Conservation (phyloP, 192 early-diverging fungal genomes). For the Entrophospora sp. region DNA sequence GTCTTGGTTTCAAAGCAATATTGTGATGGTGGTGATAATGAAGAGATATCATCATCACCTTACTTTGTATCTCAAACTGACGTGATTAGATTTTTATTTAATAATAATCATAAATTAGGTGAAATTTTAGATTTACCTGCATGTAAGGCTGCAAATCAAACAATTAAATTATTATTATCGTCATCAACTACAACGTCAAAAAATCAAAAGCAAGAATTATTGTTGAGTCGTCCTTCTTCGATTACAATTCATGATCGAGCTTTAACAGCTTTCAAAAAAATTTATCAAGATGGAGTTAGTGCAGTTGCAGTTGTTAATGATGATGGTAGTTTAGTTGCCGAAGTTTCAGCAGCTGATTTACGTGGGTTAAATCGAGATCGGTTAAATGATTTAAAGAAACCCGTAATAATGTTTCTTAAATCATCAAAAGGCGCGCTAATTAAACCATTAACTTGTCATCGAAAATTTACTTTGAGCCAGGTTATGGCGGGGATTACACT, state of each 20-base stretch:
- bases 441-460: constrained; percentile 38
- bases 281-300: constrained; percentile 31
- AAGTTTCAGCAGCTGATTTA: constrained; percentile 63
- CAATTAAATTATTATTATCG: constrained; percentile 18
- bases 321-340: constrained; percentile 47
- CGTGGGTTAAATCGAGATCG: constrained; percentile 52
- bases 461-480: constrained; percentile 38
- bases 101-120: constrained; percentile 42
- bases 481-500: constrained; percentile 44
- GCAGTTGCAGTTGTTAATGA: constrained; percentile 59
- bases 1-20: constrained; percentile 36
- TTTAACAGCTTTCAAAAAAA: constrained; percentile 31
- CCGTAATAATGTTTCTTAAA: constrained; percentile 58
- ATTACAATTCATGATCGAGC: too few relatives aligned
- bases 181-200: neutral
- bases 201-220: constrained; percentile 26
- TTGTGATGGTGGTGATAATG: constrained; percentile 9
- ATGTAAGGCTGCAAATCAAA: constrained; percentile 17
- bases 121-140: constrained; percentile 33
- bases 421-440: constrained; percentile 45
- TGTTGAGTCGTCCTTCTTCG: too few relatives aligned
- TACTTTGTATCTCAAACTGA: constrained; percentile 43
- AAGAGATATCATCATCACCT: constrained; percentile 9
- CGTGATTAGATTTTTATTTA: constrained; percentile 35
- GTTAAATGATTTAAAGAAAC: constrained; percentile 43